These are phyloP conservation scores for Colletotrichum graminicola DNA, from an alignment of 2,329 filamentous ascomycete genomes.

Conservation along the genomic window DNA sequence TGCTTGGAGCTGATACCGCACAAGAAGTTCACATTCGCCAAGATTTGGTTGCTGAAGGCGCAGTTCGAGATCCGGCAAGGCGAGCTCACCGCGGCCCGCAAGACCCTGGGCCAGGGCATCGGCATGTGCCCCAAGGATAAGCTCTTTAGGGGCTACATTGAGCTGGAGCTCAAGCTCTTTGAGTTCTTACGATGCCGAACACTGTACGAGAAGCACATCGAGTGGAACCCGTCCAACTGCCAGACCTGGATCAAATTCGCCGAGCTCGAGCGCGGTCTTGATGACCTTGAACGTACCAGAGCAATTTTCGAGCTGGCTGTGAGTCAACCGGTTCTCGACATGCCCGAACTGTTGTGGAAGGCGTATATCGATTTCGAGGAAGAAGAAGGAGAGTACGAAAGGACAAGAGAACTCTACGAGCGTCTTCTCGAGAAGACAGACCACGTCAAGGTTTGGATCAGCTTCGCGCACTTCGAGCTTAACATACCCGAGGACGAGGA, in stretches of 20 bases:
- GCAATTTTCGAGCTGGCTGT: slow-evolving; percentile 95
- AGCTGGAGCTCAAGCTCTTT: slow-evolving; percentile 91
- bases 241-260: slow-evolving; percentile 98
- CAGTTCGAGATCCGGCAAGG: slow-evolving; percentile 93
- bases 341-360: slow-evolving; percentile 98
- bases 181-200: slow-evolving; percentile 93
- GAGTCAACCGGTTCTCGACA: slow-evolving; percentile 85
- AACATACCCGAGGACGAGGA: slow-evolving; percentile 84
- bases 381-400: slow-evolving; percentile 90
- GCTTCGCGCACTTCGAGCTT: slow-evolving; percentile 98
- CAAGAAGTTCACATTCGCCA: slow-evolving; percentile 97
- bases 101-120: slow-evolving; percentile 89
- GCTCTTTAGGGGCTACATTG: slow-evolving; percentile 92
- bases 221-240: slow-evolving; percentile 90
- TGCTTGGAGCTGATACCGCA: slow-evolving; percentile 91
- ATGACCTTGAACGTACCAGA: slow-evolving; percentile 87
- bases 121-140: slow-evolving; percentile 97
- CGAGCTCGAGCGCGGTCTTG: slow-evolving; percentile 89
- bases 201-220: slow-evolving; percentile 92
- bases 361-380: slow-evolving; percentile 99
- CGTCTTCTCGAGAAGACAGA: slow-evolving; percentile 93
- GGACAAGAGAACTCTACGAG: slow-evolving; percentile 87
- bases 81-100: slow-evolving; percentile 83
- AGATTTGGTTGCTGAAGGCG: slow-evolving; percentile 93
- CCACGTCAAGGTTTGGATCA: slow-evolving; percentile 99